Conservation (phyloP, 345 rosid species). For the Capsella bursapastoris region DNA sequence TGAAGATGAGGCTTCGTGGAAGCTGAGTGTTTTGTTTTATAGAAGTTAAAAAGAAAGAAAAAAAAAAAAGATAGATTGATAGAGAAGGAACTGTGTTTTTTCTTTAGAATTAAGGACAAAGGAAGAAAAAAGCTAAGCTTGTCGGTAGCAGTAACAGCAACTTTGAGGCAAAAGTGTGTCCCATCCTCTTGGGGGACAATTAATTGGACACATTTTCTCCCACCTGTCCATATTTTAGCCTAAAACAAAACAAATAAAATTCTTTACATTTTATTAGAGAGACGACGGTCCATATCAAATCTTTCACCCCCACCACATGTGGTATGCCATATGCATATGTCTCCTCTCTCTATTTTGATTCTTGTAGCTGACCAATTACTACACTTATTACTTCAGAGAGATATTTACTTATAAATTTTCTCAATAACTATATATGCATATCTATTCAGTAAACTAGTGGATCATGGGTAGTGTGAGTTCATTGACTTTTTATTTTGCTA, state of each 20-base stretch:
- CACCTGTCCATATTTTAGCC: conserved; percentile 57
- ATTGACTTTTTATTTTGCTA: not conserved
- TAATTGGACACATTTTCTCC: conserved; percentile 53
- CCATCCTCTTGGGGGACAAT: conserved; percentile 62
- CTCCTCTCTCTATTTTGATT: not conserved
- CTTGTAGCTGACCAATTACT: too few species aligned
- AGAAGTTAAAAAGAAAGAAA: not conserved
- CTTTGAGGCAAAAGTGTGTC: conserved; percentile 64
- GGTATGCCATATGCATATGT: conserved; percentile 44
- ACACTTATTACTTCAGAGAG: too few species aligned
- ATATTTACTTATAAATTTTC: too few species aligned
- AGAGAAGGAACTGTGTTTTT: conserved; percentile 13
- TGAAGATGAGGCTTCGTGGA: conserved; percentile 36
- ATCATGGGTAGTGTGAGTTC: conserved; percentile 22
- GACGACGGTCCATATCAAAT: conserved; percentile 52
- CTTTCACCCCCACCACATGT: conserved; percentile 47
- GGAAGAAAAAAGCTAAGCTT: conserved; percentile 27
- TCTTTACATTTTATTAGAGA: not conserved
- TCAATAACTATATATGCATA: not conserved
- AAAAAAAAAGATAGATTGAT: not conserved
- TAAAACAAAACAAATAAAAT: conserved; percentile 23
- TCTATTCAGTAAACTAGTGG: not conserved
- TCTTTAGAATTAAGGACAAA: conserved; percentile 1
- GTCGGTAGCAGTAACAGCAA: conserved; percentile 76
- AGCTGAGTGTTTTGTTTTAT: conserved; percentile 31